Conservation (phyloP, 2,329 filamentous ascomycete genomes). For the Penicillium sp. region DNA sequence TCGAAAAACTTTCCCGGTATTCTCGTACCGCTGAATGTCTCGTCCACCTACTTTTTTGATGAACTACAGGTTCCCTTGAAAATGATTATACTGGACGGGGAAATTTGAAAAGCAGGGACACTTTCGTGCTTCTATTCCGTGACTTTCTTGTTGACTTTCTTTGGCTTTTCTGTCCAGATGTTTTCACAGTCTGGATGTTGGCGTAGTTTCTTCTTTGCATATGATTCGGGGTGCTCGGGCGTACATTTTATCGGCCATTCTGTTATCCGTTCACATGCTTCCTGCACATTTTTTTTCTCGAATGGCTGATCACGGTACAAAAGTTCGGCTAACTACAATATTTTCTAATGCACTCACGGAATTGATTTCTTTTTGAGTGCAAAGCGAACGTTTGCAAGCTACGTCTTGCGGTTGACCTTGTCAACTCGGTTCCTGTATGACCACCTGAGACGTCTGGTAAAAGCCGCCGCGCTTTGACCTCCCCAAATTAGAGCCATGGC, state of each 20-base stretch:
- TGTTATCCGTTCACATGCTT: not conserved
- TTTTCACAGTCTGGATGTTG: not conserved
- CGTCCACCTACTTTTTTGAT: not conserved
- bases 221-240: constrained; percentile 21
- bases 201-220: constrained; percentile 17
- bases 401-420: not conserved
- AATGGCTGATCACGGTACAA: constrained; percentile 19
- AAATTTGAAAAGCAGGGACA: not conserved
- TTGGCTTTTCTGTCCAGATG: not conserved
- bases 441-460: too few relatives aligned
- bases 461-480: too few relatives aligned
- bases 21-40: constrained; percentile 40
- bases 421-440: too few relatives aligned
- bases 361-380: not conserved
- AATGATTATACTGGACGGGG: not conserved
- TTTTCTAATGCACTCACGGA: constrained; percentile 6
- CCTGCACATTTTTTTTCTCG: constrained; percentile 9
- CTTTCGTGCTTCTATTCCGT: not conserved
- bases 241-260: constrained; percentile 9
- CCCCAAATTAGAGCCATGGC: too few relatives aligned
- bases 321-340: constrained; percentile 14
- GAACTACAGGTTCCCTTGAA: not conserved
- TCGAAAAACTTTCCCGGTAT: constrained; percentile 48
- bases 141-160: not conserved
- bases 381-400: not conserved